Evolutionary conservation across 169 alveolate genomes (phyloP).

Genomic region (Eimeria zaria): DNA sequence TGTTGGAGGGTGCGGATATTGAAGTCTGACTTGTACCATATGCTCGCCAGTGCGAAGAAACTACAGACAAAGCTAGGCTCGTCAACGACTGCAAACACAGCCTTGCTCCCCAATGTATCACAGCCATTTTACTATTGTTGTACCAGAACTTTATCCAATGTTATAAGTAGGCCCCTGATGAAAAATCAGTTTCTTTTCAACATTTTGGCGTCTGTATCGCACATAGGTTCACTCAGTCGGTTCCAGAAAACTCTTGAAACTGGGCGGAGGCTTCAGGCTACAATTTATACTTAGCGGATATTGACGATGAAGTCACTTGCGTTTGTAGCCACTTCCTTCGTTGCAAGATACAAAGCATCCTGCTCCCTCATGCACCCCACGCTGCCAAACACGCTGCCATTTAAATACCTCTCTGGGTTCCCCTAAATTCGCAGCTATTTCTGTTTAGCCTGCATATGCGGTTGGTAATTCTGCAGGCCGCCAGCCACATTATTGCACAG

Average conservation of each 20-base stretch:
- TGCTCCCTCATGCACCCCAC: background rate
- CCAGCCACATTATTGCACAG: background rate
- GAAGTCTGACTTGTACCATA: background rate
- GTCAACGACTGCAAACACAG: background rate
- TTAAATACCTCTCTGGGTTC: background rate
- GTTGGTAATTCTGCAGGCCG: too few species aligned
- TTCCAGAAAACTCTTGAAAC: background rate
- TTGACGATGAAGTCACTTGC: background rate
- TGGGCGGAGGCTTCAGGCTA: background rate
- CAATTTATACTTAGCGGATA: background rate
- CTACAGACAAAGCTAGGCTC: background rate
- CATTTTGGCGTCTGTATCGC: background rate
- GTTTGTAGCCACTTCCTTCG: background rate
- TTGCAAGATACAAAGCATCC: background rate
- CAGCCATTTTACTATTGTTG: background rate
- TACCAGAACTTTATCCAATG: background rate
- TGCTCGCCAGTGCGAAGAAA: background rate
- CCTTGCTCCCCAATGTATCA: background rate
- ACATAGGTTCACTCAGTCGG: background rate
- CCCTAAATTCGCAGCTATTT: background rate
- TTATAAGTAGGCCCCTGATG: background rate
- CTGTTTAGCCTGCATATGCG: background rate
- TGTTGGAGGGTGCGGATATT: background rate
- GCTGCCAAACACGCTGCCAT: background rate
- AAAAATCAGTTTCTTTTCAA: background rate